Conservation (phyloP, 2,329 filamentous ascomycete genomes). For the Aspergillus quadricinctus region DNA sequence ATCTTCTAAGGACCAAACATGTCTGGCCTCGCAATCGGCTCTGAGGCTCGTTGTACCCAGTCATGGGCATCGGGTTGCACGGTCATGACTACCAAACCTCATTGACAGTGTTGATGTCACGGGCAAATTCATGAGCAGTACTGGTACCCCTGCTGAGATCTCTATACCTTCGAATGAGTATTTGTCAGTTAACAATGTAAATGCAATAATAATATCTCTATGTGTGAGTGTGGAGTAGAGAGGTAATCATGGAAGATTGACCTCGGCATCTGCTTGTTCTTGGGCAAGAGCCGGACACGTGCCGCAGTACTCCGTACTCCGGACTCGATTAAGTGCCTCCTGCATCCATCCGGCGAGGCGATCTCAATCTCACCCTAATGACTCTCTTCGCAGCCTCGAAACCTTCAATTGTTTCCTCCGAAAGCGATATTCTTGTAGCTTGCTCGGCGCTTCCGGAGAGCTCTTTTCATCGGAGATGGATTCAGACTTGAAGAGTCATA, state of each 20-base stretch:
- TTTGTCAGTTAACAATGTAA: neutral
- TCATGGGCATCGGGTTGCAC: too few species aligned
- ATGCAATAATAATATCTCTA: too few species aligned
- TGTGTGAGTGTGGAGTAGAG: neutral
- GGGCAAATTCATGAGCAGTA: neutral
- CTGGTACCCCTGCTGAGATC: neutral
- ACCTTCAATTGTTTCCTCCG: constrained; percentile 1
- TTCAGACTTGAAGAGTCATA: constrained; percentile 24
- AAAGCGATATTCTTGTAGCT: neutral
- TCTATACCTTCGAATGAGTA: neutral
- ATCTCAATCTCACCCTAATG: neutral
- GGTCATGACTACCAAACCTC: neutral
- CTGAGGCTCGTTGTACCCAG: too few species aligned
- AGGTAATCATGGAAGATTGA: neutral
- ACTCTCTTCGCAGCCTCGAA: neutral
- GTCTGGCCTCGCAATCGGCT: too few species aligned
- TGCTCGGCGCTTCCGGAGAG: neutral
- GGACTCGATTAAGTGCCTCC: neutral
- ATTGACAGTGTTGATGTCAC: neutral
- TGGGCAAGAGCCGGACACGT: constrained; percentile 27
- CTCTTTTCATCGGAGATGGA: constrained; percentile 26
- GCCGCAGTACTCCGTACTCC: constrained; percentile 8
- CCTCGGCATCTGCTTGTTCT: constrained; percentile 23
- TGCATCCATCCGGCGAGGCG: neutral
- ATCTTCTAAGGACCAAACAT: too few species aligned